Percentiles rank a stretch among this genome's conserved stretches.
Evolutionary conservation across 441 rosid genomes (phyloP).

Genomic region (Arabidopsis lyrata): DNA sequence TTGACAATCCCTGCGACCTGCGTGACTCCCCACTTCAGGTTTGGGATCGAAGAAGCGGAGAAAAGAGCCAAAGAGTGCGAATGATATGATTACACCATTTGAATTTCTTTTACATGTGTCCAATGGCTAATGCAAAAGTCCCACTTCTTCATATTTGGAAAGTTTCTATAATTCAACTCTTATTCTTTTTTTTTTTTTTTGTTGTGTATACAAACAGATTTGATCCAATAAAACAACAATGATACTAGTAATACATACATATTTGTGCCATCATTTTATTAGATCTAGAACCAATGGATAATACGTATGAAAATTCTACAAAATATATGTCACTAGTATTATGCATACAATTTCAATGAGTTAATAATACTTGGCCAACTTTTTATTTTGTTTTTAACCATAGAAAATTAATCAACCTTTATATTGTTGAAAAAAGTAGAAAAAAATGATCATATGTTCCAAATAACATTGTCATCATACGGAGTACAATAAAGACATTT

Average conservation of each 20-base stretch:
- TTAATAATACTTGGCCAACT: background rate
- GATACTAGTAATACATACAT: background rate
- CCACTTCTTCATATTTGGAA: conserved; percentile 37
- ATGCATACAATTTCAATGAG: background rate
- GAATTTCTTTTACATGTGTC: conserved; percentile 10
- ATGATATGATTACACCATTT: conserved; percentile 42
- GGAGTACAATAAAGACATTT: background rate
- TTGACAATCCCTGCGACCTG: conserved; percentile 4
- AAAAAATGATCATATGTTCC: background rate
- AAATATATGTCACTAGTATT: background rate
- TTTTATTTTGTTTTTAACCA: background rate
- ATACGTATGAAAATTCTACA: background rate
- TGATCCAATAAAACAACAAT: conserved; percentile 16
- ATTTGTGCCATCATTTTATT: background rate
- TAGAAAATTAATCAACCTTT: too few species aligned
- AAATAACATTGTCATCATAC: background rate
- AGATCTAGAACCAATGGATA: background rate
- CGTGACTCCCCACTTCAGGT: conserved; percentile 33
- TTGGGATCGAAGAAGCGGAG: conserved; percentile 12
- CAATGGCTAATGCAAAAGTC: conserved; percentile 9
- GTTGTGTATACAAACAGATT: background rate
- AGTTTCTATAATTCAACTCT: conserved; percentile 25
- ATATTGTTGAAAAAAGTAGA: too few species aligned
- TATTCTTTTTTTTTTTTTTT: background rate
- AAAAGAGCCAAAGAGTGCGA: conserved; percentile 35